phyloP scores from a whole-genome alignment of 352 stramenopile species.

The Phytophthora pistaciae region DNA sequence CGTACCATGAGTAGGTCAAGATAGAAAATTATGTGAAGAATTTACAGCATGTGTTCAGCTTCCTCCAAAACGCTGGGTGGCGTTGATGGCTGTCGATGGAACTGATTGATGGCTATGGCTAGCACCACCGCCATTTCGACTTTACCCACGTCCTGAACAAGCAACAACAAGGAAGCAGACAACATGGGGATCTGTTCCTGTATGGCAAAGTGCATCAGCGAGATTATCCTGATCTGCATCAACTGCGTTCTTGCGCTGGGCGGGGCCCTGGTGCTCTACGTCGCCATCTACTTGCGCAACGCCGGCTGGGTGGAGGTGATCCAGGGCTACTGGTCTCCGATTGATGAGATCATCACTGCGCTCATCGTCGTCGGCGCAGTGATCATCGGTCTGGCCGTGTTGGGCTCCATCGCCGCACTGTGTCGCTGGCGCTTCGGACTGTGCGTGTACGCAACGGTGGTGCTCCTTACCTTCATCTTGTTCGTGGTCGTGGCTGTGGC shows the following conservation, averaged over 20 bases:
- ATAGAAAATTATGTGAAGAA: conserved; percentile 1
- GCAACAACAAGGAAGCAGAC: background rate
- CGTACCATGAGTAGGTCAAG: conserved; percentile 21
- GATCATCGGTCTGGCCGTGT: conserved; percentile 65
- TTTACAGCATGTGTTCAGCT: no score
- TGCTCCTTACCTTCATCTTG: conserved; percentile 61
- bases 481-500: conserved; percentile 59
- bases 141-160: conserved; percentile 18
- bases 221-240: conserved; percentile 62
- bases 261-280: conserved; percentile 64
- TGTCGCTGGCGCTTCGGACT: conserved; percentile 69
- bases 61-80: conserved; percentile 12
- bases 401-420: conserved; percentile 65
- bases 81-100: conserved; percentile 17
- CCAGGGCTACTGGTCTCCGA: conserved; percentile 59
- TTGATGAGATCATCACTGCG: conserved; percentile 51
- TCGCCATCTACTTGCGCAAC: conserved; percentile 50
- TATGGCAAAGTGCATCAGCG: conserved; percentile 39
- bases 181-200: conserved; percentile 41
- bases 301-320: conserved; percentile 74
- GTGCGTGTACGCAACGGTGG: conserved; percentile 60
- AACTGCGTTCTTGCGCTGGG: conserved; percentile 70
- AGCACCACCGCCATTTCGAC: conserved; percentile 15
- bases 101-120: conserved; percentile 25
- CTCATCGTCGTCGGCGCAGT: conserved; percentile 61